Evolutionary conservation across 129 eudicot genomes (phyloP).

Genomic region (Smallanthus sonchifolius): DNA sequence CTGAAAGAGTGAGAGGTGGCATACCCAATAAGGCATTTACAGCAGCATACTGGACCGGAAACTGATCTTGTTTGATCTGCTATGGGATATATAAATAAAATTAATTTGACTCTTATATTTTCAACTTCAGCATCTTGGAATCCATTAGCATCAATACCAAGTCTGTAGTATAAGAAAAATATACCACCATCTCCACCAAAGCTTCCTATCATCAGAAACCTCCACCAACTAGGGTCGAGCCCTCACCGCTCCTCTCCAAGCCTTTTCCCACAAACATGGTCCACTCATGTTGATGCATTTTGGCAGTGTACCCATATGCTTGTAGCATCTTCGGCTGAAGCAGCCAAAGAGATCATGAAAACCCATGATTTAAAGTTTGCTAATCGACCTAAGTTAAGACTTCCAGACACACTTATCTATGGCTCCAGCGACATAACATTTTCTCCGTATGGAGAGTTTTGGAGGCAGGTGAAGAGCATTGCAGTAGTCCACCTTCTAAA

Average conservation of each 20-base stretch:
- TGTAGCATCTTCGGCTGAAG: conserved; percentile 33
- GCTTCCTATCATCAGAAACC: conserved; percentile 53
- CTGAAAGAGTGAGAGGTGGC: conserved; percentile 26
- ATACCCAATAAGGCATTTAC: conserved; percentile 51
- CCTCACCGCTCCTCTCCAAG: conserved; percentile 38
- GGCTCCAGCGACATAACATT: conserved; percentile 30
- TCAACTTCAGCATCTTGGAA: conserved; percentile 47
- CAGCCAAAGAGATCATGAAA: conserved; percentile 48
- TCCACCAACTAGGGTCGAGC: conserved; percentile 40
- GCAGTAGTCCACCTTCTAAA: conserved; percentile 35
- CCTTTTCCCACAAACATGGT: conserved; percentile 38
- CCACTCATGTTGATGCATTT: conserved; percentile 43
- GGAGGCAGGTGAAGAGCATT: conserved; percentile 46
- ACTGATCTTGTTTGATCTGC: conserved; percentile 13
- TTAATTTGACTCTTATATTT: conserved; percentile 40
- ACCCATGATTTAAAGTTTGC: conserved; percentile 36
- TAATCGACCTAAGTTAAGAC: conserved; percentile 31
- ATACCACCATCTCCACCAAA: conserved; percentile 48
- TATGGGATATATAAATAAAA: conserved; percentile 34
- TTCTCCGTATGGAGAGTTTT: conserved; percentile 43
- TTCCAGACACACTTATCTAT: conserved; percentile 20
- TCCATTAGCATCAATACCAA: conserved; percentile 54
- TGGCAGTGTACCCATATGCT: conserved; percentile 38
- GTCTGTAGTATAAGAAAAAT: conserved; percentile 38
- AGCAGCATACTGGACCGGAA: conserved; percentile 44